Evolutionary conservation across 768 basidiomycete species (phyloP).

Genomic region (Hemileccinum rubropunctum): DNA sequence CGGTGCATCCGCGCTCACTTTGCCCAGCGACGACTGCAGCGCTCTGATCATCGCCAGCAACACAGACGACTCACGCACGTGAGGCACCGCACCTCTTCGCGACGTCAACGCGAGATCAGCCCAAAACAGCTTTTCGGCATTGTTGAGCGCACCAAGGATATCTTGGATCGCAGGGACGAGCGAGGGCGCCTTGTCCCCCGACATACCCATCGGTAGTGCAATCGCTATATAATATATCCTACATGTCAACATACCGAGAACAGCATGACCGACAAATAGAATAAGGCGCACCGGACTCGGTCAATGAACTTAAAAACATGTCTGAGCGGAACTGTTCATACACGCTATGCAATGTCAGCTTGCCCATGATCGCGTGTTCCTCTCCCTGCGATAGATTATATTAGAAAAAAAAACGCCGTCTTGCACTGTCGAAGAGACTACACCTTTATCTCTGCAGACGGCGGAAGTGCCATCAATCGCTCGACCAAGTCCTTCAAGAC

Average conservation of each 20-base stretch:
- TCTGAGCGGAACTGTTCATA: slow-evolving; percentile 79
- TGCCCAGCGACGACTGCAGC: slow-evolving; percentile 80
- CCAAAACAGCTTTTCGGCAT: slow-evolving; percentile 72
- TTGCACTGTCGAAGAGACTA: neutral
- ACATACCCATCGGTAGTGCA: slow-evolving; percentile 78
- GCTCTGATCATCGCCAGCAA: slow-evolving; percentile 69
- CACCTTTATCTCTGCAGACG: slow-evolving; percentile 59
- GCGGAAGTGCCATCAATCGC: slow-evolving; percentile 54
- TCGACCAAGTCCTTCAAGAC: slow-evolving; percentile 55
- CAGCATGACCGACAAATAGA: neutral
- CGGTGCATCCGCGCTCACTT: slow-evolving; percentile 46
- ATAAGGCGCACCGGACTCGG: slow-evolving; percentile 76
- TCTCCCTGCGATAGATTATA: slow-evolving; percentile 52
- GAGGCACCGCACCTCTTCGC: slow-evolving; percentile 59
- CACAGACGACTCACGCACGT: slow-evolving; percentile 72
- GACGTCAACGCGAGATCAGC: slow-evolving; percentile 55
- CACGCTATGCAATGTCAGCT: slow-evolving; percentile 73
- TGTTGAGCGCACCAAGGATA: slow-evolving; percentile 56
- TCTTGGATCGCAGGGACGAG: slow-evolving; percentile 51
- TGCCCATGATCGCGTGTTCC: slow-evolving; percentile 71
- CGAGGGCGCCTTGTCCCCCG: slow-evolving; percentile 38
- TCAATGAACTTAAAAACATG: slow-evolving; percentile 85
- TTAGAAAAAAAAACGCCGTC: neutral
- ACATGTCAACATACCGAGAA: slow-evolving; percentile 7
- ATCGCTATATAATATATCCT: slow-evolving; percentile 52